Evolutionary conservation across 257 asterid genomes (phyloP).

Genomic region (Nemophila menziesii): DNA sequence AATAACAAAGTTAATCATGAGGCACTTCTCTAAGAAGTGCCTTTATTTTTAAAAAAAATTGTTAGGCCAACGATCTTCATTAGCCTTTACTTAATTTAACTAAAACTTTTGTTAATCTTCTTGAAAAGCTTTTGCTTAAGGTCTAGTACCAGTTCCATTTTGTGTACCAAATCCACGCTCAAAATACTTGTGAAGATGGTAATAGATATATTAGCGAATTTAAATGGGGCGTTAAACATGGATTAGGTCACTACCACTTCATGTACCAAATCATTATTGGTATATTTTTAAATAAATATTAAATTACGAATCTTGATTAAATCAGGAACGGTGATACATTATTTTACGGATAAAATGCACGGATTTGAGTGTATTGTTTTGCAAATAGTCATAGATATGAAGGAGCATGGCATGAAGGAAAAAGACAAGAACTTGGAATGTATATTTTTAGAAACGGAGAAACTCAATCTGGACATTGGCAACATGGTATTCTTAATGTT

Average conservation of each 20-base stretch:
- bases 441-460: slow-evolving; percentile 32
- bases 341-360: slow-evolving; percentile 40
- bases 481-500: slow-evolving; percentile 28
- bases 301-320: neutral
- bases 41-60: no score
- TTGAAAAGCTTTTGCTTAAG: no score
- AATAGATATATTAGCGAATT: slow-evolving; percentile 36
- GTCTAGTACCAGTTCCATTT: no score
- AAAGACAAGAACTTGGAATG: slow-evolving; percentile 34
- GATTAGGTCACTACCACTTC: slow-evolving; percentile 42
- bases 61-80: no score
- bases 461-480: slow-evolving; percentile 38
- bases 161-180: no score
- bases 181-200: slow-evolving; percentile 41
- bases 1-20: no score
- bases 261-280: slow-evolving; percentile 14
- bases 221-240: slow-evolving; percentile 47
- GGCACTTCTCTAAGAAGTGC: no score
- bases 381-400: slow-evolving; percentile 38
- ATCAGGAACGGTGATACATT: slow-evolving; percentile 33
- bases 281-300: neutral
- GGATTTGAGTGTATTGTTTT: slow-evolving; percentile 34
- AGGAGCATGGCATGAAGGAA: slow-evolving; percentile 48
- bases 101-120: no score
- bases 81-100: no score